These are phyloP conservation scores for Fagopyrum tataricum DNA, from an alignment of 148 eudicot genomes.

Conservation along the genomic window DNA sequence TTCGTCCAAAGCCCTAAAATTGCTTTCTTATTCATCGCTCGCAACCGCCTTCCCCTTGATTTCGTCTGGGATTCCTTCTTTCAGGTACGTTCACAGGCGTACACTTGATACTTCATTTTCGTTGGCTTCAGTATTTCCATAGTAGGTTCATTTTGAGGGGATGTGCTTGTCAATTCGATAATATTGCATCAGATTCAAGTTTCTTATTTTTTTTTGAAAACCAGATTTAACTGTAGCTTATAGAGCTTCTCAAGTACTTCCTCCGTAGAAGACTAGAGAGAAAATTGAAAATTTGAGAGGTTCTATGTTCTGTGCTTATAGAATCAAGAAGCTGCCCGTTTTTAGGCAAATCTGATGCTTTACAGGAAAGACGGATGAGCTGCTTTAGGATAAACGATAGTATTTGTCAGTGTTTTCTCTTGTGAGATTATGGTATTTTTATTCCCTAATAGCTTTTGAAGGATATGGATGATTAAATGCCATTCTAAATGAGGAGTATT, in stretches of 20 bases:
- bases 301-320: background rate
- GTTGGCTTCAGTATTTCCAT: background rate
- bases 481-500: background rate
- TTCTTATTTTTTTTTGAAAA: too few relatives aligned
- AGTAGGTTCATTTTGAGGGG: background rate
- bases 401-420: too few relatives aligned
- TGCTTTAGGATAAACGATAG: too few relatives aligned
- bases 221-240: background rate
- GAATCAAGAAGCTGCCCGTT: background rate
- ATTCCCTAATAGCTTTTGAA: background rate
- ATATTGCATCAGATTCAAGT: too few relatives aligned
- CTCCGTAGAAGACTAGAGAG: background rate
- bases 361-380: background rate
- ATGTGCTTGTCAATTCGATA: too few relatives aligned
- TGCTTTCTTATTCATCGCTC: constrained; percentile 78
- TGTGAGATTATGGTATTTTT: background rate
- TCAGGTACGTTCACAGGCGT: constrained; percentile 30
- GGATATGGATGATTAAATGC: background rate
- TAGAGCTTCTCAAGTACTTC: background rate
- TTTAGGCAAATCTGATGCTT: background rate
- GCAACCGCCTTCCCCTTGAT: constrained; percentile 78
- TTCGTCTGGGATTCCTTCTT: constrained; percentile 86
- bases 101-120: background rate
- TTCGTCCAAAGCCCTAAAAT: constrained; percentile 49
- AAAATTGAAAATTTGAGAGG: background rate